These are phyloP conservation scores for Alternaria infectoria DNA, from an alignment of 2,329 filamentous ascomycete species.

Conservation along the genomic window DNA sequence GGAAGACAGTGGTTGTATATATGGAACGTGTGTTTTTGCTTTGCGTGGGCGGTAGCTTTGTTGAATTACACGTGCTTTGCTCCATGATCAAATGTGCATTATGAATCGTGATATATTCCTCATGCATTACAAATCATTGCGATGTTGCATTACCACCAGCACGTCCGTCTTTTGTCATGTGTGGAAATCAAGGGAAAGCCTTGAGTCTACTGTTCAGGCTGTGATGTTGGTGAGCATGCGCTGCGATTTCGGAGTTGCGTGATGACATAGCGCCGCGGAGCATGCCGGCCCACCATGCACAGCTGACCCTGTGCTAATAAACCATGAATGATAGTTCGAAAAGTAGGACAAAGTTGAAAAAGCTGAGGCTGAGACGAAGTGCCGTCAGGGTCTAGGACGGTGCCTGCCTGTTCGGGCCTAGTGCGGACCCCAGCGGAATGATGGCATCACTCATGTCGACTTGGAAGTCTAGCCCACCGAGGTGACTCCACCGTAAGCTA, in stretches of 20 bases:
- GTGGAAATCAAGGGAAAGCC: too few species aligned
- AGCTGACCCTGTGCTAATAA: neutral
- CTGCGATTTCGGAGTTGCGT: neutral
- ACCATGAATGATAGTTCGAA: neutral
- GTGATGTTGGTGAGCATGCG: rapidly evolving
- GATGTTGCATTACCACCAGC: too few species aligned
- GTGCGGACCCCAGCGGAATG: slow-evolving; percentile 1
- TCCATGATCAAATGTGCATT: neutral
- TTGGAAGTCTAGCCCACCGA: slow-evolving; percentile 1
- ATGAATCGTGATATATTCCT: rapidly evolving
- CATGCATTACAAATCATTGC: neutral
- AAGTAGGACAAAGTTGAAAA: neutral
- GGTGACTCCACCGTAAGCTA: slow-evolving; percentile 11
- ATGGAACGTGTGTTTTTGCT: neutral
- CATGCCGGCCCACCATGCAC: neutral
- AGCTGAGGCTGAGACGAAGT: slow-evolving; percentile 9
- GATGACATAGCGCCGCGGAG: neutral
- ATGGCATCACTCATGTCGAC: slow-evolving; percentile 18
- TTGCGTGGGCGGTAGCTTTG: neutral
- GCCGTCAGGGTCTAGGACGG: slow-evolving; percentile 6
- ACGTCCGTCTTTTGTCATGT: too few species aligned
- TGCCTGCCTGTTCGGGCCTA: slow-evolving; percentile 27
- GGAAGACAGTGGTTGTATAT: neutral
- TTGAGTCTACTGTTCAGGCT: neutral
- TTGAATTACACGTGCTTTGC: neutral